Evolutionary conservation across 2,329 filamentous ascomycete genomes (phyloP).

Genomic region (Ceratocystiopsis brevicomis): DNA sequence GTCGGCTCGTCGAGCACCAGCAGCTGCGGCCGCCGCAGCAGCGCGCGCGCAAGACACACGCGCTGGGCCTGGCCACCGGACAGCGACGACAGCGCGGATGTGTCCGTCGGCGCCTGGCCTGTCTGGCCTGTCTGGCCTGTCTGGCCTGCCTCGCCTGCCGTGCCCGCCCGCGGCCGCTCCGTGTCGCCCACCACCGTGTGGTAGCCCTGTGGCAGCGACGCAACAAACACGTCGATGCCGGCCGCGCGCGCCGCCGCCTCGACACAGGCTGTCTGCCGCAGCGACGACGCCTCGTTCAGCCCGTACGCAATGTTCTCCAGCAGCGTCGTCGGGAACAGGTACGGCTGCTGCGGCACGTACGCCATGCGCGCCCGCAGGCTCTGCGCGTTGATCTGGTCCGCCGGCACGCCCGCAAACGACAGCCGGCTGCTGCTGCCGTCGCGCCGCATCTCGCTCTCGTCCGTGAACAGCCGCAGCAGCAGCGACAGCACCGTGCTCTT

Average conservation of each 20-base stretch:
- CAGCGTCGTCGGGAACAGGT: constrained; percentile 61
- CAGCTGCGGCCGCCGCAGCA: constrained; percentile 51
- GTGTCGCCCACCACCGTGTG: constrained; percentile 52
- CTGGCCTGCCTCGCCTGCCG: no score
- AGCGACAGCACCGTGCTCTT: constrained; percentile 72
- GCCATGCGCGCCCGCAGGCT: constrained; percentile 42
- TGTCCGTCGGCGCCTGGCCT: not conserved
- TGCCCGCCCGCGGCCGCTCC: not conserved
- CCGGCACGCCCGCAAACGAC: constrained; percentile 38
- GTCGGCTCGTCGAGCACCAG: constrained; percentile 80
- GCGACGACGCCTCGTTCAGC: constrained; percentile 33
- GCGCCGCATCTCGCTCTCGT: not conserved
- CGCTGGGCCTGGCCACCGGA: constrained; percentile 73
- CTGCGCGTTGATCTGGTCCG: constrained; percentile 37
- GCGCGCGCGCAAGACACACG: constrained; percentile 60
- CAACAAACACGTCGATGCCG: constrained; percentile 60
- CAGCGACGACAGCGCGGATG: constrained; percentile 26
- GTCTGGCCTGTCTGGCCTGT: no score
- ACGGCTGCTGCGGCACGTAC: constrained; percentile 51
- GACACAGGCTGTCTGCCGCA: constrained; percentile 27
- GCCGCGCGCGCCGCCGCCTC: constrained; percentile 34
- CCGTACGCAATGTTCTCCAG: constrained; percentile 73
- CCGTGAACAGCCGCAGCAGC: constrained; percentile 49
- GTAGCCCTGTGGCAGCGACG: constrained; percentile 51
- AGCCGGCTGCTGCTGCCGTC: constrained; percentile 19